phyloP scores from a whole-genome alignment of 2,329 filamentous ascomycete genomes.

The Coniochaeta sp. region DNA sequence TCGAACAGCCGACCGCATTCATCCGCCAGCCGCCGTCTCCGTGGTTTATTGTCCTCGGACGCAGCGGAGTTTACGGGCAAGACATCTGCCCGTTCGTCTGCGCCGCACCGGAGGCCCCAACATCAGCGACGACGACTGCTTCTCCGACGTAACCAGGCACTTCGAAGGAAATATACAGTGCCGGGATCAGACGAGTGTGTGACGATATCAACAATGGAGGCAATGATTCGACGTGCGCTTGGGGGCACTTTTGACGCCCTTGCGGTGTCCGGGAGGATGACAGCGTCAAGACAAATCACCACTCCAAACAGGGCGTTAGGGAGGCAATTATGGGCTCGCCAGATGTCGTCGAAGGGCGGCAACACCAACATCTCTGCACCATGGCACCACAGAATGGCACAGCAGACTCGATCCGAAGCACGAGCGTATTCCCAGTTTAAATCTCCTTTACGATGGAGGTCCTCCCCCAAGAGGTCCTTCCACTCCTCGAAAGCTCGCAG shows the following conservation, averaged over 20 bases:
- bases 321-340: not conserved
- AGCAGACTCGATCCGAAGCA: not conserved
- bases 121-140: not conserved
- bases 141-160: not conserved
- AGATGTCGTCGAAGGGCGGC: not conserved
- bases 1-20: too few species aligned
- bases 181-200: not conserved
- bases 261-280: not conserved
- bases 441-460: not conserved
- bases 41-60: not conserved
- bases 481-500: slow-evolving; percentile 18
- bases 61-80: not conserved
- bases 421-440: not conserved
- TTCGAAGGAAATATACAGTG: too few species aligned
- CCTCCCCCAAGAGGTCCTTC: too few species aligned
- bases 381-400: not conserved
- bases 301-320: not conserved
- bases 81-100: not conserved
- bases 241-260: not conserved
- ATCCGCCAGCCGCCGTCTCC: too few species aligned
- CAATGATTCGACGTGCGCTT: not conserved
- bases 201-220: not conserved
- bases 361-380: not conserved
- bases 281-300: not conserved
- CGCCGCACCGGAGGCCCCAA: not conserved